These are phyloP conservation scores for Fraxinus greggii DNA, from an alignment of 305 asterid genomes.

Conservation along the genomic window DNA sequence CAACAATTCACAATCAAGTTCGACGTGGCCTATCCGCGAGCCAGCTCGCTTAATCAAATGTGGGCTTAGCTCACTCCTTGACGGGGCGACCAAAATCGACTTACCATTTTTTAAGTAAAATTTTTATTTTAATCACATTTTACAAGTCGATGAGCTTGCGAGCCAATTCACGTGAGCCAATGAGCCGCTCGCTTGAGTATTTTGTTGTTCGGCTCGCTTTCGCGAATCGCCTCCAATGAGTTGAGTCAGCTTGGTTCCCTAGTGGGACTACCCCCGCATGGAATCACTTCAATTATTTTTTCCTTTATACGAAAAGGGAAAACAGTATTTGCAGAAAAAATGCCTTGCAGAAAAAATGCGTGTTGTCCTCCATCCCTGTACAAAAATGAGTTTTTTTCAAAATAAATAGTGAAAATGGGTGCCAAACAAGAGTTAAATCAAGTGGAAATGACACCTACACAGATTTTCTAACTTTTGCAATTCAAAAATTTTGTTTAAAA, in stretches of 20 bases:
- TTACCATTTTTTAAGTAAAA: no score
- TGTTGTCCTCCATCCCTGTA: no score
- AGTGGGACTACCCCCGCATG: not conserved
- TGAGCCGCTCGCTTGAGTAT: not conserved
- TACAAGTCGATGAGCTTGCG: not conserved
- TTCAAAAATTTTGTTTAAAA: no score
- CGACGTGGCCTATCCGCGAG: no score
- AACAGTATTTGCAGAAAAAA: no score
- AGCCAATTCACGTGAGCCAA: not conserved
- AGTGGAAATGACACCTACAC: no score
- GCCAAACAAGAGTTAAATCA: not conserved
- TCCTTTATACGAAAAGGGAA: no score
- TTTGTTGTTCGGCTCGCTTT: not conserved
- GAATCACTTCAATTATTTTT: not conserved
- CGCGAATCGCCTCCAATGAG: not conserved
- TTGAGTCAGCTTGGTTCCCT: not conserved
- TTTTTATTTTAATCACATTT: not conserved
- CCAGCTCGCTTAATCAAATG: no score
- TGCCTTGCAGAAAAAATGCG: no score
- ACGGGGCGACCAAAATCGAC: not conserved
- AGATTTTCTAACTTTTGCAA: no score
- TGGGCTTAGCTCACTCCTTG: not conserved
- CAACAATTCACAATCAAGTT: not conserved
- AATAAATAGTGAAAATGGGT: no score
- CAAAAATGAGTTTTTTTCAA: no score